phyloP scores from a whole-genome alignment of 768 basidiomycete species.

The Rhodocollybia butyracea region DNA sequence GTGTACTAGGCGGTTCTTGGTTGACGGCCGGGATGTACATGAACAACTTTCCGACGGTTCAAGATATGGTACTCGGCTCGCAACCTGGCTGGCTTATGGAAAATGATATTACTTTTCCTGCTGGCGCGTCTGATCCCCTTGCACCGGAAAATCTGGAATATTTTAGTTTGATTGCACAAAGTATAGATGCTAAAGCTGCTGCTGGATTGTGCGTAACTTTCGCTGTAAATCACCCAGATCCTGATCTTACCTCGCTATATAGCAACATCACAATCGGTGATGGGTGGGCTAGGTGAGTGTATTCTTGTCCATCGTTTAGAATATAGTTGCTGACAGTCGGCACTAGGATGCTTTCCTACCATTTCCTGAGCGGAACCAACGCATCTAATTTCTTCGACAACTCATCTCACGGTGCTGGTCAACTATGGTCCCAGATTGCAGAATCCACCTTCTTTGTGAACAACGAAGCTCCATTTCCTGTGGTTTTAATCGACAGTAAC shows the following conservation, averaged over 20 bases:
- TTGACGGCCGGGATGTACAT: constrained; percentile 57
- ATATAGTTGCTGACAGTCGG: neutral
- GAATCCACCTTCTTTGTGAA: constrained; percentile 48
- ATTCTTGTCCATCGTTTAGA: neutral
- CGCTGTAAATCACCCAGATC: neutral
- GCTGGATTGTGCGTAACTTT: constrained; percentile 46
- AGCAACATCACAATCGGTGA: constrained; percentile 68
- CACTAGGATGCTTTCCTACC: constrained; percentile 62
- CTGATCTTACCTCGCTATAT: neutral
- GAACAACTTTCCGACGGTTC: constrained; percentile 59
- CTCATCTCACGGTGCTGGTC: constrained; percentile 67
- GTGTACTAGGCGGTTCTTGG: constrained; percentile 61
- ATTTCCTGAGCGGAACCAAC: constrained; percentile 68
- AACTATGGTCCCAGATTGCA: constrained; percentile 61
- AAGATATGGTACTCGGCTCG: constrained; percentile 57
- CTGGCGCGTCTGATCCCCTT: constrained; percentile 39
- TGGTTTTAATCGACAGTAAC: constrained; percentile 57
- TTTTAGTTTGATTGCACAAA: constrained; percentile 51
- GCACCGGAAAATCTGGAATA: constrained; percentile 46
- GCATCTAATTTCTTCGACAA: constrained; percentile 56
- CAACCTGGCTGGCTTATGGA: constrained; percentile 57
- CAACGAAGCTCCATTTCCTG: constrained; percentile 59
- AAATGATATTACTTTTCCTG: constrained; percentile 51
- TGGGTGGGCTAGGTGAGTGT: constrained; percentile 35
- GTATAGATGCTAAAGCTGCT: constrained; percentile 53